Evolutionary conservation across 345 rosid species (phyloP).

Genomic region (Salix purpurea): DNA sequence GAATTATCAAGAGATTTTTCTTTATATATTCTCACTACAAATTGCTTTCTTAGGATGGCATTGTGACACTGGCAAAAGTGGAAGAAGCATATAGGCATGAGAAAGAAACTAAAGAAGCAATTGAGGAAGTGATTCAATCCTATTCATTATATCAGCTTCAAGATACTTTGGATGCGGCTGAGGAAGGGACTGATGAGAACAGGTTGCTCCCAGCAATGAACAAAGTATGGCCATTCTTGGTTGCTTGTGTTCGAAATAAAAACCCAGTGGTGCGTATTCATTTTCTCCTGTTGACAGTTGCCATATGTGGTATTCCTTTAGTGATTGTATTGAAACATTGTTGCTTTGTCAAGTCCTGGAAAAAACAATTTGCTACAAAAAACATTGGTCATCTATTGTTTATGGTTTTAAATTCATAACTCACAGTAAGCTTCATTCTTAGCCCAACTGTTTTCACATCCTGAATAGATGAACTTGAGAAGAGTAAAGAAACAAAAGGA

Average conservation of each 20-base stretch:
- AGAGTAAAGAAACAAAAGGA: background rate
- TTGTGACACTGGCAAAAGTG: constrained; percentile 60
- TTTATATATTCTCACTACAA: constrained; percentile 1
- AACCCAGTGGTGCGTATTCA: constrained; percentile 51
- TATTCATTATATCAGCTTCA: constrained; percentile 61
- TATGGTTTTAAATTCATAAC: background rate
- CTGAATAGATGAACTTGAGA: background rate
- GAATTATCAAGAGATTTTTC: background rate
- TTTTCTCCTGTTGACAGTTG: background rate
- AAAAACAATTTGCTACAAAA: no score
- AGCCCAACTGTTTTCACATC: background rate
- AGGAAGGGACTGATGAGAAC: constrained; percentile 70
- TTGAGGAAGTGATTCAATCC: constrained; percentile 55
- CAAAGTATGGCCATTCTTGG: constrained; percentile 82
- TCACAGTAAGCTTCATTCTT: background rate
- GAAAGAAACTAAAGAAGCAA: constrained; percentile 56
- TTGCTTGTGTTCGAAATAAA: constrained; percentile 57
- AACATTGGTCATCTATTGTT: no score
- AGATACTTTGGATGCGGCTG: constrained; percentile 51
- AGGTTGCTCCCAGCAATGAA: constrained; percentile 88
- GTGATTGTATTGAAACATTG: no score
- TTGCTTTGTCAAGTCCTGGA: no score
- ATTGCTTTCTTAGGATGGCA: constrained; percentile 49
- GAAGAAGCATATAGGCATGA: constrained; percentile 77
- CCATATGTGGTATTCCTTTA: no score